Evolutionary conservation across 192 early-diverging fungal species (phyloP).

Genomic region (Coemansia sp.): DNA sequence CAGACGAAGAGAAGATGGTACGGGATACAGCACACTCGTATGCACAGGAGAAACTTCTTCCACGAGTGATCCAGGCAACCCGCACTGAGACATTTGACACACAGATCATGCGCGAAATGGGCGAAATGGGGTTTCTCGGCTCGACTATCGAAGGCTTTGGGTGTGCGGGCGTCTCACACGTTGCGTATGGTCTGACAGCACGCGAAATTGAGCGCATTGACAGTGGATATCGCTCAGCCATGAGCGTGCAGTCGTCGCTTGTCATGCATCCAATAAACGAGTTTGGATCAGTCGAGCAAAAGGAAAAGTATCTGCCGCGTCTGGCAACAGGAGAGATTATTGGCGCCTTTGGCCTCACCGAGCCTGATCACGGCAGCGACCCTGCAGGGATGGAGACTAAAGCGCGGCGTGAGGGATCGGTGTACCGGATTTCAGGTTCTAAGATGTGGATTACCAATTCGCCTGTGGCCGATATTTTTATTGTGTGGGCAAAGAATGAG

Average conservation of each 20-base stretch:
- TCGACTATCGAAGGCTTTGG: conserved; percentile 94
- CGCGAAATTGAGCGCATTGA: conserved; percentile 96
- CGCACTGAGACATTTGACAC: conserved; percentile 86
- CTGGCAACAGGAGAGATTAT: conserved; percentile 86
- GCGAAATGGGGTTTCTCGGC: conserved; percentile 87
- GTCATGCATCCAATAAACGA: conserved; percentile 98
- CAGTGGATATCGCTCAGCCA: conserved; percentile 94
- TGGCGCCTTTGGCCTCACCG: conserved; percentile 94
- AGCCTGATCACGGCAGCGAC: conserved; percentile 97
- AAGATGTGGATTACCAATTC: conserved; percentile 99
- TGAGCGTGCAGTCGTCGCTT: conserved; percentile 98
- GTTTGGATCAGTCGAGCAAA: conserved; percentile 85
- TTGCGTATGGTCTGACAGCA: conserved; percentile 94
- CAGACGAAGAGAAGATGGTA: conserved; percentile 85
- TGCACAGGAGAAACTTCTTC: conserved; percentile 84
- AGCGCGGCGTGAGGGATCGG: conserved; percentile 69
- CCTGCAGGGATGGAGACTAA: conserved; percentile 90
- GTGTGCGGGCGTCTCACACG: conserved; percentile 95
- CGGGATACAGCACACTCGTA: conserved; percentile 84
- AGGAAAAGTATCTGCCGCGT: conserved; percentile 86
- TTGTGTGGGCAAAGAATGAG: conserved; percentile 89
- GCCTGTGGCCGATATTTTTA: conserved; percentile 94
- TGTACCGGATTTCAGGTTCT: conserved; percentile 81
- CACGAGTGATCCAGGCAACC: conserved; percentile 81
- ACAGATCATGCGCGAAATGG: conserved; percentile 92